Evolutionary conservation across 2,329 filamentous ascomycete genomes (phyloP).

Genomic region (Cryphonectria naterciae): DNA sequence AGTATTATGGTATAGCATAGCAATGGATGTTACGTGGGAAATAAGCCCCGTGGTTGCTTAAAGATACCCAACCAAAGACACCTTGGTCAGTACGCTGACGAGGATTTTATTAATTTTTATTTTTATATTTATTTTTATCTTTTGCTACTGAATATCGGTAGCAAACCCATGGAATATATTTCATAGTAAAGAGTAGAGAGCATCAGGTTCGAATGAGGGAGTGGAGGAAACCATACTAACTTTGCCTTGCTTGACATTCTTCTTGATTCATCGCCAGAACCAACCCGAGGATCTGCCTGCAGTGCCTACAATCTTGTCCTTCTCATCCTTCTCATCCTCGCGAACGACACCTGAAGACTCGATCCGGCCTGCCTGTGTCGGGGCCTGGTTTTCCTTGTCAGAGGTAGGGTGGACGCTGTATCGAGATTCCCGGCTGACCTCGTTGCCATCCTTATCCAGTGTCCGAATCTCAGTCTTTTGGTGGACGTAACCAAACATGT

Average conservation of each 20-base stretch:
- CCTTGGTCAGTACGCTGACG: background rate
- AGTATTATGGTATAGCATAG: background rate
- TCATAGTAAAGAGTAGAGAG: background rate
- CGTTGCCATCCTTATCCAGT: conserved; percentile 46
- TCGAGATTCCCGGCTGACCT: conserved; percentile 45
- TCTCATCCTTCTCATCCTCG: conserved; percentile 28
- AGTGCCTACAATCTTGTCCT: conserved; percentile 18
- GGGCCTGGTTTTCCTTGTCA: background rate
- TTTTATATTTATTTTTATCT: too few relatives aligned
- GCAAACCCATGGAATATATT: background rate
- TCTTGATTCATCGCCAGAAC: conserved; percentile 30
- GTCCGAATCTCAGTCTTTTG: conserved; percentile 46
- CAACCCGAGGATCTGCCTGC: conserved; percentile 24
- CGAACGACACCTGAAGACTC: background rate
- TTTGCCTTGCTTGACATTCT: background rate
- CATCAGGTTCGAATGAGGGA: background rate
- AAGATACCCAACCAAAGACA: background rate
- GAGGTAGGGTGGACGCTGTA: conserved; percentile 33
- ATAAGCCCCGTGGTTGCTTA: background rate
- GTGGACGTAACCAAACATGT: conserved; percentile 48
- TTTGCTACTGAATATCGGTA: background rate
- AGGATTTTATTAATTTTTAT: background rate
- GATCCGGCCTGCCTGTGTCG: background rate
- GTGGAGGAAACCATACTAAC: conserved; percentile 1
- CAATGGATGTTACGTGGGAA: too few relatives aligned